phyloP scores from a whole-genome alignment of 2,329 filamentous ascomycete genomes.

The Aspergillus alliaceus region DNA sequence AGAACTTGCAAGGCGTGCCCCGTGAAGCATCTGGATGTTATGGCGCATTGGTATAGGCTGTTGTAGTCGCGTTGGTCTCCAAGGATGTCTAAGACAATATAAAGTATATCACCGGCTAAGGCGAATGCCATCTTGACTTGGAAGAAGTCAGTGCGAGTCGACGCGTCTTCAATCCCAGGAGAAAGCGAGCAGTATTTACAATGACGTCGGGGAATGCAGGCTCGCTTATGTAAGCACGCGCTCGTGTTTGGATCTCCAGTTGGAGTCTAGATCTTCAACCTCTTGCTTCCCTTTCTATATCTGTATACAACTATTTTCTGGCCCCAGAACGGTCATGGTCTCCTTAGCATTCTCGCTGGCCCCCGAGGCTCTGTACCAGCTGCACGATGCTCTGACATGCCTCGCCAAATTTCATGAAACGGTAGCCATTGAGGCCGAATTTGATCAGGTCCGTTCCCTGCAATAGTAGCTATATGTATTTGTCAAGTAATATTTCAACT shows the following conservation, averaged over 20 bases:
- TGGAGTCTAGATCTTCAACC: background rate
- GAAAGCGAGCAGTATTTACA: no score
- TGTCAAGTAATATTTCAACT: background rate
- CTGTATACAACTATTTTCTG: background rate
- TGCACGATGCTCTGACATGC: slow-evolving; percentile 62
- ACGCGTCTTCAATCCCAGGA: background rate
- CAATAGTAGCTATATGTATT: background rate
- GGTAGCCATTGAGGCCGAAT: slow-evolving; percentile 62
- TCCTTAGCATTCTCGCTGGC: slow-evolving; percentile 54
- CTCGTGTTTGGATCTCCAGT: slow-evolving; percentile 8
- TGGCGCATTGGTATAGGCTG: slow-evolving; percentile 28
- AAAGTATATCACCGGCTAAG: slow-evolving; percentile 26
- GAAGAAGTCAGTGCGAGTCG: background rate
- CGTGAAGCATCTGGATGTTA: slow-evolving; percentile 23
- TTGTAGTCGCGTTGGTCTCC: slow-evolving; percentile 26
- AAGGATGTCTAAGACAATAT: slow-evolving; percentile 27
- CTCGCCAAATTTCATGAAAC: slow-evolving; percentile 64
- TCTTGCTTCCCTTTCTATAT: background rate
- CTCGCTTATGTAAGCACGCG: slow-evolving; percentile 7
- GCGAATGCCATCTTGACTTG: slow-evolving; percentile 17
- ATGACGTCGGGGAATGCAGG: background rate
- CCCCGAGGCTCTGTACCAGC: slow-evolving; percentile 54
- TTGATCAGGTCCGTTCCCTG: slow-evolving; percentile 50
- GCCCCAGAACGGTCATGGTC: slow-evolving; percentile 24
- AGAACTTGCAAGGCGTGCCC: slow-evolving; percentile 23